Evolutionary conservation across 352 stramenopile genomes (phyloP).

Genomic region (Pythium phragmiticola): DNA sequence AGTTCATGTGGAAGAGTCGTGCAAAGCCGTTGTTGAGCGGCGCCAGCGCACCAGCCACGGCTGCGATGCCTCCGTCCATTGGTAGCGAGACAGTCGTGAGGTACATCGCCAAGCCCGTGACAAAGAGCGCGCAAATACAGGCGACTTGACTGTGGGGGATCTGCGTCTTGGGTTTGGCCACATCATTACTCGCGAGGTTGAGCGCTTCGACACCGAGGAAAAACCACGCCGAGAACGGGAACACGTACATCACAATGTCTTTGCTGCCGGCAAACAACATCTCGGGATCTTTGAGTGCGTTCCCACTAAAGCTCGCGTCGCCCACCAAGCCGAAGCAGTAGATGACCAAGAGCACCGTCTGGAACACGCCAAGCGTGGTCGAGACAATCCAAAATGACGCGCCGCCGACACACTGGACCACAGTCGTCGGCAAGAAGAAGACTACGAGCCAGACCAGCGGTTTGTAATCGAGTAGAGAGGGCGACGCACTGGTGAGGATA

Average conservation of each 20-base stretch:
- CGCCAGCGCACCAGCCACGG: neutral
- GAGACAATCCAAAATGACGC: constrained; percentile 9
- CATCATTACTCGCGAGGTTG: constrained; percentile 17
- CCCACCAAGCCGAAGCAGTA: constrained; percentile 20
- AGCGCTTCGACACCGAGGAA: constrained; percentile 23
- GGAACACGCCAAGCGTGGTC: constrained; percentile 1
- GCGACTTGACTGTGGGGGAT: constrained; percentile 15
- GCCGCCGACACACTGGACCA: constrained; percentile 15
- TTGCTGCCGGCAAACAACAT: constrained; percentile 5
- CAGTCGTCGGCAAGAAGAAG: constrained; percentile 18
- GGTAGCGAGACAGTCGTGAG: constrained; percentile 11
- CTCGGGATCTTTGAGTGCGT: neutral
- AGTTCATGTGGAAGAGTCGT: constrained; percentile 11
- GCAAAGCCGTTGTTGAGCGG: constrained; percentile 20
- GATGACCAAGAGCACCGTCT: constrained; percentile 9
- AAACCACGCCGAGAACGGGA: constrained; percentile 23
- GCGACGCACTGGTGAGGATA: neutral
- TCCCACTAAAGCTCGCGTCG: constrained; percentile 1
- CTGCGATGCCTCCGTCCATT: neutral
- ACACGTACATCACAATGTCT: constrained; percentile 4
- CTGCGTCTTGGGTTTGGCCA: constrained; percentile 2
- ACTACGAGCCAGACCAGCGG: constrained; percentile 17
- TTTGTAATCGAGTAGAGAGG: constrained; percentile 8
- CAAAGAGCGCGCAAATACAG: constrained; percentile 5
- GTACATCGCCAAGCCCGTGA: constrained; percentile 7